Base-by-base conservation (phyloP, 1,284 basidiomycete genomes). In the Ceratobasidium sp. region DNA sequence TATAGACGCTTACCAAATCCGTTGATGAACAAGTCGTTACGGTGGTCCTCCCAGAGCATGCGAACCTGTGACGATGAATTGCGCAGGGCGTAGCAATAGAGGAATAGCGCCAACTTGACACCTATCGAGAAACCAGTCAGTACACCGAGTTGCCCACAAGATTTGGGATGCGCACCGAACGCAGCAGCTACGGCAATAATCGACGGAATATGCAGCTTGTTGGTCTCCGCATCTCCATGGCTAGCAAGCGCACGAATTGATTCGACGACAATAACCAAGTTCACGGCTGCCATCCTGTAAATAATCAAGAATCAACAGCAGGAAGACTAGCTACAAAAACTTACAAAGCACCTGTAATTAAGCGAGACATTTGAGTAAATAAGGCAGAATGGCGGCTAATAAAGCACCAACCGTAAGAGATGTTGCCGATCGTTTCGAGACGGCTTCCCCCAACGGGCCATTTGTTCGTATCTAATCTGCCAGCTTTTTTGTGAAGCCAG, bases 11-110 rank as follows among this genome's bases (percentile, higher is more conserved):
- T 79, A 90, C 90, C 91, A 75, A 93, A 92, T 8, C 85, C 82
- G 76, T 94, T 95, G 81, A 95, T 89, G 80, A 90, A 94, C 30
- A 96, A 80, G 78, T 97, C 95, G 77, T 97, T 97, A 74, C 94
- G 85, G 78, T 98, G 96, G 79, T 98, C 96, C 80, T 98, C 94
- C 93, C 95, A 98, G 28, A 98, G 87, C 4, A 98, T 90, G 70
- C 90, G 88, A 1, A 99, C 95, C 80, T 99, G 97, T 77, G 92
- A 95, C 8, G 92, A 95, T 75, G 88, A 88, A 49, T 86, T 86
- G 49, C 93, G 88, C 66, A 97, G 85, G 1, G 92, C 87, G 77
- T 85, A 89, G 81, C 95, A 97, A 82, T 96, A 97, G 4, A 96
- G 52, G 82, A 98, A 98, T 49, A 99, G 86, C 0, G 89, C 41